Evolutionary conservation across 1,284 basidiomycete genomes (phyloP), one percentile per base, ranked within the genome.

Genomic region (Puccinia polysora): DNA sequence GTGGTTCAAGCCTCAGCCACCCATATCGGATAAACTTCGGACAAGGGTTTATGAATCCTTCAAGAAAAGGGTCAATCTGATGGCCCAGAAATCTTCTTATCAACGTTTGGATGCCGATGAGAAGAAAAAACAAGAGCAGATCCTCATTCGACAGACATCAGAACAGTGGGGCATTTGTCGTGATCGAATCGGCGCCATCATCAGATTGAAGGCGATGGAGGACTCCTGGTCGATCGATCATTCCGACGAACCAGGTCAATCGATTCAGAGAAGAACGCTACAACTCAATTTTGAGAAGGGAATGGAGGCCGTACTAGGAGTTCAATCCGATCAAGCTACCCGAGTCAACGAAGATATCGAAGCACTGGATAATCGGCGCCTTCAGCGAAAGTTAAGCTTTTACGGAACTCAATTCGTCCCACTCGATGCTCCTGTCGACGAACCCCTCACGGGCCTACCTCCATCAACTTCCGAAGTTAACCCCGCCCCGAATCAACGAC

Each of bases 181-280:
- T 74, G 86, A 87, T 77, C 87, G 90, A 32, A 83, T 91, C 20
- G 86, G 89, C 65, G 89, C 90, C 0, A 88, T 91, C 70, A 80
- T 92, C 55, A 83, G 88, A 50, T 80, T 92, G 76, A 91, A 91
- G 78, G 86, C 87, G 38, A 81, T 89, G 74, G 89, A 91, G 79
- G 79, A 81, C 52, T 81, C 83, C 60, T 89, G 86, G 86, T 23
- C 58, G 18, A 25, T 62, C 23, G 36, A 58, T 25, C 2, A 50
- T 25, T 58, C 36, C 28, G 59, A 69, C 23, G 38, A 53, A 53
- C 38, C 53, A 56, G 38, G 40, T 0, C 23, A 49, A 30, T 43
- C 59, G 23, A 49, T 49, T 40, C 56, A 58, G 8, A 58, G 28
- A 58, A n/a, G 56, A 58, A 52, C 49, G 4, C 59, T 70, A 7